Conservation (phyloP, 352 stramenopile genomes). For the Globisporangium irregulare region DNA sequence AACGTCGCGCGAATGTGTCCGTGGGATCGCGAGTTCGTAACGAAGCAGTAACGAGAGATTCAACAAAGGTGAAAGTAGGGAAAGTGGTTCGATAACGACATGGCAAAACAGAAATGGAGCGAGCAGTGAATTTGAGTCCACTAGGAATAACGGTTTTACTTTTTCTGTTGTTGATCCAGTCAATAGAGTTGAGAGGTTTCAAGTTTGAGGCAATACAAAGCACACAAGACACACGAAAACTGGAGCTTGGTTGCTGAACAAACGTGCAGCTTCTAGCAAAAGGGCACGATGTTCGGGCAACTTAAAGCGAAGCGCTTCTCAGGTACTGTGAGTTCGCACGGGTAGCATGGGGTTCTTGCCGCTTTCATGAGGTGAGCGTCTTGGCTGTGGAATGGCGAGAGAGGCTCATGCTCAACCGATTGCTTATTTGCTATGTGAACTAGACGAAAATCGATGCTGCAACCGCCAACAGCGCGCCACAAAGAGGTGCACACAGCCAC, state of each 20-base stretch:
- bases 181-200: neutral
- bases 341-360: too few species aligned
- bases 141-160: neutral
- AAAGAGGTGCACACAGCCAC: neutral
- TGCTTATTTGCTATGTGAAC: neutral
- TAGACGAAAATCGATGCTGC: constrained; percentile 16
- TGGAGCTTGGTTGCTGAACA: neutral
- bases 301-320: constrained; percentile 13
- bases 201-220: neutral
- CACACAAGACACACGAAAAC: neutral
- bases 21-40: constrained; percentile 59
- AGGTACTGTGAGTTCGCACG: neutral
- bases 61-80: neutral
- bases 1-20: constrained; percentile 36
- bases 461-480: neutral
- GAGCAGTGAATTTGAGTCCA: neutral
- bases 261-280: neutral
- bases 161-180: neutral
- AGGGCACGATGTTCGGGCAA: constrained; percentile 12
- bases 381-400: neutral
- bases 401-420: neutral
- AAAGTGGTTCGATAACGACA: neutral
- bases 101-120: constrained; percentile 14
- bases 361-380: neutral
- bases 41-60: constrained; percentile 16